These are phyloP conservation scores for Tricholoma furcatifolium DNA, from an alignment of 768 basidiomycete genomes.

Conservation along the genomic window DNA sequence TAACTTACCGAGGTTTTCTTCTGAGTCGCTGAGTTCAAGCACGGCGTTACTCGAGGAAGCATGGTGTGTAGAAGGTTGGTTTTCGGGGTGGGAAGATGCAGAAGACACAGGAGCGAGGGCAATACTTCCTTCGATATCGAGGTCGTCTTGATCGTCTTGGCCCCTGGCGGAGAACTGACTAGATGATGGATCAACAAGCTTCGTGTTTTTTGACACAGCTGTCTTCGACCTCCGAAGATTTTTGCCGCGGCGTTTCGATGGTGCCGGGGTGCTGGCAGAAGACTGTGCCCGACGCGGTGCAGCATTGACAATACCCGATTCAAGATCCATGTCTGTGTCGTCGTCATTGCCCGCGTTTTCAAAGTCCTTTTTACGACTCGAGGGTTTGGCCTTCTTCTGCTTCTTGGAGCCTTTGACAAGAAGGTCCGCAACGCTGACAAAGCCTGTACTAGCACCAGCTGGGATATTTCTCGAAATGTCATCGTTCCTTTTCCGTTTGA, in stretches of 20 bases:
- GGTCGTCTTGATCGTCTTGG: slow-evolving; percentile 53
- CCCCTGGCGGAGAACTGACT: slow-evolving; percentile 46
- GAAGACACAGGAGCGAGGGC: slow-evolving; percentile 10
- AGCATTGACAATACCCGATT: slow-evolving; percentile 46
- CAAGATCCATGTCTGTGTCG: slow-evolving; percentile 66
- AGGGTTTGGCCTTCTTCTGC: slow-evolving; percentile 37
- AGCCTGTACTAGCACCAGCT: slow-evolving; percentile 64
- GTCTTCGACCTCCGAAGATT: slow-evolving; percentile 48
- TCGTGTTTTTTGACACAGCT: slow-evolving; percentile 27
- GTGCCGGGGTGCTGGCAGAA: slow-evolving; percentile 22
- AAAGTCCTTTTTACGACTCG: slow-evolving; percentile 35
- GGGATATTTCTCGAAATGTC: slow-evolving; percentile 73
- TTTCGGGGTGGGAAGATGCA: slow-evolving; percentile 1
- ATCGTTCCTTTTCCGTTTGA: slow-evolving; percentile 72
- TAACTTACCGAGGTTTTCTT: slow-evolving; percentile 5
- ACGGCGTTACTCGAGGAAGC: slow-evolving; percentile 8
- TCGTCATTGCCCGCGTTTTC: slow-evolving; percentile 61
- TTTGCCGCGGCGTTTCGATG: slow-evolving; percentile 31
- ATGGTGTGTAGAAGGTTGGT: background rate
- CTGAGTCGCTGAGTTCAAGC: slow-evolving; percentile 12
- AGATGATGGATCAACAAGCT: slow-evolving; percentile 22
- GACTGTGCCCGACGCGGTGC: slow-evolving; percentile 54
- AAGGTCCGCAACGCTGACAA: slow-evolving; percentile 67
- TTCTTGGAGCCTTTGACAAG: slow-evolving; percentile 48
- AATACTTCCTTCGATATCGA: slow-evolving; percentile 50